phyloP scores from a whole-genome alignment of 2,329 filamentous ascomycete genomes.

The Fusarium mundagurra region DNA sequence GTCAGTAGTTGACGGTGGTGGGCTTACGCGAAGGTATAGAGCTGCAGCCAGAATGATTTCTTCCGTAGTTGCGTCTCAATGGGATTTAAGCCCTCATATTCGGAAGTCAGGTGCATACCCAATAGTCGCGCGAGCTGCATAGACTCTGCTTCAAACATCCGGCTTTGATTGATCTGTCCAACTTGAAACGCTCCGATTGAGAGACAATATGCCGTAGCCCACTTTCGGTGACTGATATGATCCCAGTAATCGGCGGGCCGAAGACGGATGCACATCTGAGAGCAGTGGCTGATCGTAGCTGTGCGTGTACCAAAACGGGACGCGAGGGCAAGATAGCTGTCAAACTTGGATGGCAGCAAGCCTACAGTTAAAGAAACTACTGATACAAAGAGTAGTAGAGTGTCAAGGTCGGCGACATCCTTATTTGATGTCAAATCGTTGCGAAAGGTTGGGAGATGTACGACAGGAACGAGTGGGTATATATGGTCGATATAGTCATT shows the following conservation, averaged over 20 bases:
- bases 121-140: neutral
- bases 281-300: neutral
- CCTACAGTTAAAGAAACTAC: neutral
- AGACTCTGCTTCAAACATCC: neutral
- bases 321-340: neutral
- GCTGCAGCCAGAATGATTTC: neutral
- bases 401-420: neutral
- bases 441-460: neutral
- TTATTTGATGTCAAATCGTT: neutral
- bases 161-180: neutral
- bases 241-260: slow-evolving; percentile 3
- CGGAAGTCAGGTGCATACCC: neutral
- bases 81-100: neutral
- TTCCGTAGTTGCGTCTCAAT: neutral
- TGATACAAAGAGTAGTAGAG: neutral
- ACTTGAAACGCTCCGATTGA: neutral
- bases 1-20: fast-evolving
- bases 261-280: neutral
- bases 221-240: slow-evolving; percentile 2
- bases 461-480: neutral
- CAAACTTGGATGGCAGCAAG: neutral
- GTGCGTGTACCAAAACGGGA: neutral
- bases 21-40: neutral
- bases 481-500: neutral
- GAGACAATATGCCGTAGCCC: neutral